Base-by-base conservation (phyloP, 1,284 basidiomycete genomes). In the Ganoderma sp. region DNA sequence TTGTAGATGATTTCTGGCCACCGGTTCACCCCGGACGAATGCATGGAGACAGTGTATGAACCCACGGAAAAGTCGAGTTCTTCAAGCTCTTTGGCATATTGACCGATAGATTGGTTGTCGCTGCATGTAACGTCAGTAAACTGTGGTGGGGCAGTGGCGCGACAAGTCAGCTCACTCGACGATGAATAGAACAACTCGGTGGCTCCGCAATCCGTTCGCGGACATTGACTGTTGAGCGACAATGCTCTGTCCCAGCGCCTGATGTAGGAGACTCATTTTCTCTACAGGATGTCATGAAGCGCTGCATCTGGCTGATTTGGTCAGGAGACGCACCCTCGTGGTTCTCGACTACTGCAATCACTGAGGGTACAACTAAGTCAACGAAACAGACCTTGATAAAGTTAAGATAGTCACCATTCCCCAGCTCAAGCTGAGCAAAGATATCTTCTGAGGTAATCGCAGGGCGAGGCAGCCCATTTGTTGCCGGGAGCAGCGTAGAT, bases 171-270 rank as follows among this genome's bases (percentile, higher is more conserved):
- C 72, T 66, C 43, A 73, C 73, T 73, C 73, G 14, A 72, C 73
- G 15, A 73, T 63, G n/a, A 73, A 72, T 1, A 73, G 54, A 14
- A 71, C 64, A n/a, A 69, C 48, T 43, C 70, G 69, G 25, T 73
- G 69, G 4, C 66, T 59, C 7, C 67, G 68, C 19, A 58, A 41
- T 9, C 67, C 66, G 42, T 62, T 64, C 6, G 37, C 37, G 2
- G 52, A 43, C 22, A 63, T 59, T 4, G 67, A 64, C 25, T 68
- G 69, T 15, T 67, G 72, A 4, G 52, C 25, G 15, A 67, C 67
- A n/a, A 70, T 45, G 22, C 64, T 66, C 25, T 70, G 68, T 3
- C 62, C 64, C 12, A 73, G 59, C 28, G 63, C 54, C 6, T 45
- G 43, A 3, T 65, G 63, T 32, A 73, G 41, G 6, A 73, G 37